phyloP scores from a whole-genome alignment of 495 filamentous ascomycete species.

The Neurospora discreta region DNA sequence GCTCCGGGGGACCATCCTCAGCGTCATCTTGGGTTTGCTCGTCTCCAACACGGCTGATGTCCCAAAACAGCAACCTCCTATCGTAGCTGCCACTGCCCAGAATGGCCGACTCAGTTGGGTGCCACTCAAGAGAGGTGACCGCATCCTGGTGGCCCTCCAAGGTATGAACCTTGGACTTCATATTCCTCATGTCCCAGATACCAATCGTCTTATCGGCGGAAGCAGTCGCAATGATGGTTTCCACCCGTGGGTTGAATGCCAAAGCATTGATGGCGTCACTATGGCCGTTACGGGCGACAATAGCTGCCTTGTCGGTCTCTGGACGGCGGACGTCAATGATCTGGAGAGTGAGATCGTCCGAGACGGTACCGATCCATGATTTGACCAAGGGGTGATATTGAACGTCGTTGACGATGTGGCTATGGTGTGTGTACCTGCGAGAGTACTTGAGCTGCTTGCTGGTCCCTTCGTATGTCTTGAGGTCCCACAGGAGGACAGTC shows the following conservation, averaged over 20 bases:
- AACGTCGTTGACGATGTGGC: conserved; percentile 89
- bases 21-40: conserved; percentile 91
- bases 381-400: conserved; percentile 80
- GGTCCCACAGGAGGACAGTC: conserved; percentile 85
- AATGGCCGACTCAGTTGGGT: conserved; percentile 77
- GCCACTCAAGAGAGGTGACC: conserved; percentile 87
- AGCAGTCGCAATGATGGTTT: conserved; percentile 80
- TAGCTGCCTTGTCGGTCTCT: conserved; percentile 50
- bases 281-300: conserved; percentile 58
- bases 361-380: conserved; percentile 80
- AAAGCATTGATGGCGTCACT: conserved; percentile 88
- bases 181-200: conserved; percentile 87
- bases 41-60: conserved; percentile 77
- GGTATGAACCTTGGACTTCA: conserved; percentile 74
- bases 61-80: conserved; percentile 92
- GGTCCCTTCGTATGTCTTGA: conserved; percentile 51
- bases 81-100: conserved; percentile 88
- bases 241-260: conserved; percentile 81
- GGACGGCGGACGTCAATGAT: conserved; percentile 71
- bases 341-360: conserved; percentile 88
- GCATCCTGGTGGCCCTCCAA: conserved; percentile 76
- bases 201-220: conserved; percentile 92
- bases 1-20: conserved; percentile 93
- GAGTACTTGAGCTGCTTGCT: conserved; percentile 59
- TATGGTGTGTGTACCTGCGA: conserved; percentile 76